Conservation (phyloP, 2,329 filamentous ascomycete genomes). For the Colletotrichum sublineola region DNA sequence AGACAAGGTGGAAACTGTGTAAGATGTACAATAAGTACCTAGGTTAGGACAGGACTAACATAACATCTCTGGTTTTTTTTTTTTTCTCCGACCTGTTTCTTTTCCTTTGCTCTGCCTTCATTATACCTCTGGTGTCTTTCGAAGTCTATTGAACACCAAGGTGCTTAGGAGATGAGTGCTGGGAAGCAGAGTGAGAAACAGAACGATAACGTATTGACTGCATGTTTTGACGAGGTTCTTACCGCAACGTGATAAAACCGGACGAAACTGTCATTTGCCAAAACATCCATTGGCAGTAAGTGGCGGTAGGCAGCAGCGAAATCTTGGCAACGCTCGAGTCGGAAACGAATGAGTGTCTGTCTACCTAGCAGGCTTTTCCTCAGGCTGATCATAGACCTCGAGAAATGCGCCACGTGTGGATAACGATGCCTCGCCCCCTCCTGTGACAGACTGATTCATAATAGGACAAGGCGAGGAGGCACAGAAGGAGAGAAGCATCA, state of each 20-base stretch:
- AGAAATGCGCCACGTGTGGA: neutral
- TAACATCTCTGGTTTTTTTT: neutral
- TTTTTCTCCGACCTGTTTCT: neutral
- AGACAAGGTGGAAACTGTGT: neutral
- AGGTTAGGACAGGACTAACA: neutral
- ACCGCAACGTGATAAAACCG: neutral
- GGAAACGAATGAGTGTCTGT: neutral
- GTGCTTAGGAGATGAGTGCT: neutral
- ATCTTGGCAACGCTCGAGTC: neutral
- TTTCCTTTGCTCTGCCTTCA: neutral
- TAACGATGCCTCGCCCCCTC: too few relatives aligned
- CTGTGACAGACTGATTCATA: neutral
- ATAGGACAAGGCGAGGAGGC: neutral
- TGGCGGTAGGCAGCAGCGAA: constrained; percentile 2
- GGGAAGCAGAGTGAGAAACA: neutral
- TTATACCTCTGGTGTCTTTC: neutral
- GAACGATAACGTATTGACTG: neutral
- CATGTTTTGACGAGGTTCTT: neutral
- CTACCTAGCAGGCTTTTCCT: neutral
- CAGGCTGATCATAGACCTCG: neutral
- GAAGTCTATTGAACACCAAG: neutral
- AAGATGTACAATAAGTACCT: too few relatives aligned
- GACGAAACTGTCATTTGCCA: too few relatives aligned
- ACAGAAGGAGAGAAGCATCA: neutral
- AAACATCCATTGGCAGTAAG: neutral